Conservation (phyloP, 169 alveolate genomes). For the Cryptosporidium canis region DNA sequence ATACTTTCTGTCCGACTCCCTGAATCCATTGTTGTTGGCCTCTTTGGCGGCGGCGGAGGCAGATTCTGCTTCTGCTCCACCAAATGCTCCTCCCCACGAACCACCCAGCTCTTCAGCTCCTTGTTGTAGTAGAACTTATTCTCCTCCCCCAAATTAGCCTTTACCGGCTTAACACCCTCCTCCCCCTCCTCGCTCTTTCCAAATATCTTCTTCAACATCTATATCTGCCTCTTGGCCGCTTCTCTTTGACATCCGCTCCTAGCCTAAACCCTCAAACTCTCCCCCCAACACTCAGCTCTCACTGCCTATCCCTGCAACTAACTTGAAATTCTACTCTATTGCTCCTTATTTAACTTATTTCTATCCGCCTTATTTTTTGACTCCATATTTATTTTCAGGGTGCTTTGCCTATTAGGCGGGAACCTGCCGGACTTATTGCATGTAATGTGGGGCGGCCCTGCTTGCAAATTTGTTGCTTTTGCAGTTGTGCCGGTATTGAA, state of each 20-base stretch:
- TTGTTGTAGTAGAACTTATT: conserved; percentile 55
- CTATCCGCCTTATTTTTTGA: conserved; percentile 9
- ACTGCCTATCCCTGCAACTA: not conserved
- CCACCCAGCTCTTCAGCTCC: conserved; percentile 65
- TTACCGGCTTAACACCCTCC: conserved; percentile 57
- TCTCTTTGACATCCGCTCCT: not conserved
- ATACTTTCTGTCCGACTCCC: conserved; percentile 38
- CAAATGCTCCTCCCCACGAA: conserved; percentile 66
- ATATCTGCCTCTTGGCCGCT: not conserved
- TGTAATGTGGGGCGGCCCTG: conserved; percentile 17
- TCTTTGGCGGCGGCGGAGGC: conserved; percentile 60
- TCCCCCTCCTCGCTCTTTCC: conserved; percentile 61
- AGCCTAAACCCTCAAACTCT: not conserved
- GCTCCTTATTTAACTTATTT: conserved; percentile 7
- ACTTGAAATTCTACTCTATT: not conserved
- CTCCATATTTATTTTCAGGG: not conserved
- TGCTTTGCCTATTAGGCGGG: conserved; percentile 3
- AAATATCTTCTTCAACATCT: conserved; percentile 61
- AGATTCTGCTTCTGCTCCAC: conserved; percentile 36
- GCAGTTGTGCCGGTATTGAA: conserved; percentile 23
- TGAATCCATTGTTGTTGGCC: conserved; percentile 47
- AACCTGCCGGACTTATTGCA: not conserved
- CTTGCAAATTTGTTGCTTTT: not conserved
- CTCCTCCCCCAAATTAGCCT: conserved; percentile 66
- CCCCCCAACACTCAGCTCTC: not conserved